Conservation (phyloP, 164 flowering plant genomes). For the Magnolia officinalis region DNA sequence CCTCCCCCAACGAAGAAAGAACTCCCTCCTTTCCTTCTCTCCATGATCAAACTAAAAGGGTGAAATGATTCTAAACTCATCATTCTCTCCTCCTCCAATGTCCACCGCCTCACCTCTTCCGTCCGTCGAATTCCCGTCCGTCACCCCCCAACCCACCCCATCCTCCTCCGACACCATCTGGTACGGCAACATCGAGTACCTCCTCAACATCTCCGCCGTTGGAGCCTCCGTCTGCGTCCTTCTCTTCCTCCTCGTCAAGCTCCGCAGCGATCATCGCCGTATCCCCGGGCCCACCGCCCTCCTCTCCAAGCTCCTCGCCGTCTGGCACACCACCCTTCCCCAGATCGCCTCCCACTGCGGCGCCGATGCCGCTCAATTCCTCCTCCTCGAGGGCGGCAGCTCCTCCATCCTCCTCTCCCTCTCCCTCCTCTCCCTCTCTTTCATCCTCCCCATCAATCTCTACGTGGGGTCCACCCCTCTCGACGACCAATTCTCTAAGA, state of each 20-base stretch:
- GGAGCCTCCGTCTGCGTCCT: slow-evolving; percentile 70
- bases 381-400: slow-evolving; percentile 88
- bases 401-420: slow-evolving; percentile 50
- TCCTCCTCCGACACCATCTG: slow-evolving; percentile 30
- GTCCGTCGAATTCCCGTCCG: neutral
- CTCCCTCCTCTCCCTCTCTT: slow-evolving; percentile 39
- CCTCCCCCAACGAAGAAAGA: no score
- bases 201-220: slow-evolving; percentile 80
- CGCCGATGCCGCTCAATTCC: slow-evolving; percentile 94
- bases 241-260: slow-evolving; percentile 84
- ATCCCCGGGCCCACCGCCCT: slow-evolving; percentile 83
- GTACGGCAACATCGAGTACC: slow-evolving; percentile 95
- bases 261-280: slow-evolving; percentile 89
- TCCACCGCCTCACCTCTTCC: neutral
- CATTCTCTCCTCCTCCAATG: neutral
- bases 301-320: slow-evolving; percentile 89
- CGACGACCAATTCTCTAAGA: slow-evolving; percentile 80
- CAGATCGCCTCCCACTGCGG: slow-evolving; percentile 94
- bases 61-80: neutral
- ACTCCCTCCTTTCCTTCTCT: neutral
- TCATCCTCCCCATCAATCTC: slow-evolving; percentile 74
- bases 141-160: slow-evolving; percentile 1
- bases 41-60: neutral
- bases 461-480: slow-evolving; percentile 60
- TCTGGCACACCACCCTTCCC: slow-evolving; percentile 89